Conservation (phyloP, 169 alveolate species). For the Cystoisospora suis region DNA sequence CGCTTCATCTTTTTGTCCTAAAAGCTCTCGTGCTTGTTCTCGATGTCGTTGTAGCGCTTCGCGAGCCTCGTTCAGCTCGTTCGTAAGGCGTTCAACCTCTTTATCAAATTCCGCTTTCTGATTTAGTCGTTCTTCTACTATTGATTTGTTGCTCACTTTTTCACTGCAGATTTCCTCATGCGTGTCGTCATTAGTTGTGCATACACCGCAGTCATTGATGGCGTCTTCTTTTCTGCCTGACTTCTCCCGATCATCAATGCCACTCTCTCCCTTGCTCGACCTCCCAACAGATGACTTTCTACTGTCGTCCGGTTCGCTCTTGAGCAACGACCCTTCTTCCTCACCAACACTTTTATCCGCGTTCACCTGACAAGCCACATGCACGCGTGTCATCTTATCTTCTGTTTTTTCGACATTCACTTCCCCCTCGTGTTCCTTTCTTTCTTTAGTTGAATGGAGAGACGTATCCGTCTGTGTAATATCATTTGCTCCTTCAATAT, state of each 20-base stretch:
- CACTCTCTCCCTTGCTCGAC: background rate
- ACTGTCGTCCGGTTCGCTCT: too few species aligned
- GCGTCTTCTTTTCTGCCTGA: background rate
- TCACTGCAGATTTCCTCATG: background rate
- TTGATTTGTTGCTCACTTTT: background rate
- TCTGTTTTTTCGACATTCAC: too few species aligned
- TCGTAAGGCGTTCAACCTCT: background rate
- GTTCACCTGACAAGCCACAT: too few species aligned
- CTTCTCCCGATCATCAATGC: too few species aligned
- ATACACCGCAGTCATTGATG: background rate
- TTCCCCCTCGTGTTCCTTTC: too few species aligned
- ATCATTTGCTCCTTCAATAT: too few species aligned
- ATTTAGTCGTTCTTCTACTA: background rate
- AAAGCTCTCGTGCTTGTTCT: slow-evolving; percentile 9
- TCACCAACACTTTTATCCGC: too few species aligned
- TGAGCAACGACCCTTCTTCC: too few species aligned
- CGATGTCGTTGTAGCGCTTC: background rate
- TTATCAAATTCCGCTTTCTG: background rate
- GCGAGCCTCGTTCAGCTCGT: background rate
- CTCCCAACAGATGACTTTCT: background rate
- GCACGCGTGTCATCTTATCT: too few species aligned
- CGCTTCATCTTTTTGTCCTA: background rate
- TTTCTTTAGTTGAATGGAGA: too few species aligned
- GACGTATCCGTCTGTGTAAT: too few species aligned
- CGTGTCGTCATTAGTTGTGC: background rate